Evolutionary conservation across 2,329 filamentous ascomycete species (phyloP), one percentile per base, ranked within the genome.

Genomic region (Rosellinia necatrix): DNA sequence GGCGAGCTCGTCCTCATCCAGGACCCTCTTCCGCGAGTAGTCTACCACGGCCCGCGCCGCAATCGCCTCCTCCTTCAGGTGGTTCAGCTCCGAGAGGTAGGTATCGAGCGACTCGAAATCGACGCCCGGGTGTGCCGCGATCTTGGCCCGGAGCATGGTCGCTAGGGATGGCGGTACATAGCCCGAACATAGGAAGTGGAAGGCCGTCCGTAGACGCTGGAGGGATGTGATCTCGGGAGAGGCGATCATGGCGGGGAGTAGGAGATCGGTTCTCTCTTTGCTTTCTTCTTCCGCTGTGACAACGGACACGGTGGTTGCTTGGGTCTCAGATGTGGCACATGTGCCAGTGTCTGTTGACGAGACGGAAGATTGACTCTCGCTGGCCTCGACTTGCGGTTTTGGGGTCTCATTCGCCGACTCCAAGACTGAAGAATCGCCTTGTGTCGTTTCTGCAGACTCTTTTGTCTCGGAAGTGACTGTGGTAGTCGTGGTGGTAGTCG

Each of bases 101-200:
- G 82, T 75, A 35, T 90, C 81, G 2, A 99, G 78, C 0, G 88
- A 83, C 0, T 76, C 70, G 70, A 97, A 96, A 70, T 93, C 81
- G 6, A 86, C 67, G 2, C 65, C 58, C 4, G 68, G 59, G 1
- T 61, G 49, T 3, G 67, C 69, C 1, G 75, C 54, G 1, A 85
- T 71, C 4, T 71, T 64, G 1, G 68, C 55, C 41, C 76, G 74
- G 1, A 90, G 71, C 13, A 69, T 55, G 0, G 71, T 53, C 0
- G 75, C 73, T 3, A 86, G 70, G 0, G 69, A 44, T 0, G 77
- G 66, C 0, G 81, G 72, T 8, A 90, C 65, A 70, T 91, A 91
- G 56, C 79, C 78, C 4, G 81, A 76, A 57, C 80, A 78, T 52
- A 92, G 79, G 70, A 89, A 90, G 59, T 81, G 76, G 48, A 90